Percentiles rank a stretch among this genome's conserved stretches.
These are phyloP conservation scores for Byssothecium circinans DNA, from an alignment of 2,329 filamentous ascomycete species.

Conservation along the genomic window DNA sequence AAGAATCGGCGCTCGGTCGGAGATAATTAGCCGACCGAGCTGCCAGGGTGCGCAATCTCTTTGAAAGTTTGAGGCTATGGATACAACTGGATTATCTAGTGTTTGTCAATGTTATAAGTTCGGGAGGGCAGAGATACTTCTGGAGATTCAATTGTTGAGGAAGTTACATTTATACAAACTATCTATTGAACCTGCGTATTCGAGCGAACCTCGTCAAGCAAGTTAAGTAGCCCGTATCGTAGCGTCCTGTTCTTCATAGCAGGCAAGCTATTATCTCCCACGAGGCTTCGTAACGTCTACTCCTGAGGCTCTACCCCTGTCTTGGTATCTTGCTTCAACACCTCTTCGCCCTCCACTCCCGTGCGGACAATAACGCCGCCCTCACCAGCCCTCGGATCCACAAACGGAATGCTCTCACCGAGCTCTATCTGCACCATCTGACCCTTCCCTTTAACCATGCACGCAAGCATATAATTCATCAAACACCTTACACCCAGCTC, in stretches of 20 bases:
- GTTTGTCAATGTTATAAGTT: no score
- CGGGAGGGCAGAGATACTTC: no score
- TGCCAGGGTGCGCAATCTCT: not conserved
- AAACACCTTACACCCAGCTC: slow-evolving; percentile 72
- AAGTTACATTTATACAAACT: no score
- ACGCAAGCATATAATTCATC: slow-evolving; percentile 71
- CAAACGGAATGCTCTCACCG: slow-evolving; percentile 44
- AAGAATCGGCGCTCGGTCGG: slow-evolving; percentile 23
- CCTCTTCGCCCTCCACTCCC: not conserved
- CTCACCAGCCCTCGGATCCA: slow-evolving; percentile 12
- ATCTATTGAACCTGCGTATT: no score
- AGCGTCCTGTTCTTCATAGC: no score
- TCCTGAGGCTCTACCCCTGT: no score
- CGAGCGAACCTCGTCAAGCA: no score
- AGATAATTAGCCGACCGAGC: slow-evolving; percentile 8
- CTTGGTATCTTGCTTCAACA: not conserved
- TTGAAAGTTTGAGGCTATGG: not conserved
- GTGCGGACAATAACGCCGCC: slow-evolving; percentile 5
- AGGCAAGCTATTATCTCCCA: no score
- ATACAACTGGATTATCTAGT: no score
- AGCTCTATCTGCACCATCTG: slow-evolving; percentile 48
- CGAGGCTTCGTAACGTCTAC: no score
- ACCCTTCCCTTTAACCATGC: slow-evolving; percentile 72
- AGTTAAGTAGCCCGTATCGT: no score
- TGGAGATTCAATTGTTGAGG: no score